phyloP scores from a whole-genome alignment of 306 rosid genomes.

The Calophaca sinica region DNA sequence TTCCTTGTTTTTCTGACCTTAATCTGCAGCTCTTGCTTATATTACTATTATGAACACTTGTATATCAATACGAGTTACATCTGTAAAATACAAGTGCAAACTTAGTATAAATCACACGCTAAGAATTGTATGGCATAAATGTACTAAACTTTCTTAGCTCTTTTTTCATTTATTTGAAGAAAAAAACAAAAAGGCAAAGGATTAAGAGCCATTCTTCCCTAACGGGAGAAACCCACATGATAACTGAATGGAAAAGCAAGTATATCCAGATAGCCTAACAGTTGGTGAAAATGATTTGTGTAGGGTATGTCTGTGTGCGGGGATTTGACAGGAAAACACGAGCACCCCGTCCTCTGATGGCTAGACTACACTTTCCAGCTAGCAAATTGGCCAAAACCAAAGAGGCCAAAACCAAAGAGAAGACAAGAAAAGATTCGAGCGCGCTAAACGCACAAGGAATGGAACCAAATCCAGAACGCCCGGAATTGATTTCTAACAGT shows the following conservation, averaged over 20 bases:
- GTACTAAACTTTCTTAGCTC: neutral
- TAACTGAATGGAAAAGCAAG: slow-evolving; percentile 26
- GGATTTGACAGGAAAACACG: slow-evolving; percentile 75
- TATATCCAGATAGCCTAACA: slow-evolving; percentile 13
- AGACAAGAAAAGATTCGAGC: slow-evolving; percentile 45
- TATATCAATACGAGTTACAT: neutral
- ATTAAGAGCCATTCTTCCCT: too few relatives aligned
- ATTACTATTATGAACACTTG: slow-evolving; percentile 20
- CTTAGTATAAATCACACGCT: neutral
- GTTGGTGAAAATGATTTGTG: slow-evolving; percentile 41
- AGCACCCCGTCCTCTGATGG: slow-evolving; percentile 83
- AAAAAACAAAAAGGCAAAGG: neutral
- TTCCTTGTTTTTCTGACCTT: slow-evolving; percentile 24
- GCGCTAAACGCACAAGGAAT: neutral
- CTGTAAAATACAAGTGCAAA: neutral
- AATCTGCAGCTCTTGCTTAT: slow-evolving; percentile 11
- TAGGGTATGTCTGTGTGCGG: slow-evolving; percentile 90
- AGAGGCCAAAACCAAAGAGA: slow-evolving; percentile 44
- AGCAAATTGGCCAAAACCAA: slow-evolving; percentile 64
- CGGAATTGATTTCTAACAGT: slow-evolving; percentile 40
- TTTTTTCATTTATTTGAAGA: neutral
- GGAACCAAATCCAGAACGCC: slow-evolving; percentile 21
- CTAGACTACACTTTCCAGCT: slow-evolving; percentile 83
- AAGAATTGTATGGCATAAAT: neutral
- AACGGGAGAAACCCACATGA: slow-evolving; percentile 5